Evolutionary conservation across 257 asterid genomes (phyloP).

Genomic region (Penstemon davidsonii): DNA sequence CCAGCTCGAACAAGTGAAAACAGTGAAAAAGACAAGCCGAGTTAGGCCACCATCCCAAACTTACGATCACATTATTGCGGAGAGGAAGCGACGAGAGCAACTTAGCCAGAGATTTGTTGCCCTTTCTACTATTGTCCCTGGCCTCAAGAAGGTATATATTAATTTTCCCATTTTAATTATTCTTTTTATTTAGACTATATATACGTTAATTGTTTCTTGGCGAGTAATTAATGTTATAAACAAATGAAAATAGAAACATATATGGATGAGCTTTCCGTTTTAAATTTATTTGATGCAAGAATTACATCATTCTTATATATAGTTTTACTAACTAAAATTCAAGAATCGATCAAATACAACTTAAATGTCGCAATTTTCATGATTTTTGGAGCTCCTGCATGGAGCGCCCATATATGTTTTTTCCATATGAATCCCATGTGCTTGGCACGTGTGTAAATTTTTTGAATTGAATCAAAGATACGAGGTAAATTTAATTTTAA

Average conservation of each 20-base stretch:
- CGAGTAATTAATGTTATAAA: no score
- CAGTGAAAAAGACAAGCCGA: constrained; percentile 19
- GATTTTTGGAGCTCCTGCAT: background rate
- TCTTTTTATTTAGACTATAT: background rate
- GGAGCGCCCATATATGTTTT: background rate
- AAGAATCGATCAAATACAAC: no score
- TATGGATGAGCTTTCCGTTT: background rate
- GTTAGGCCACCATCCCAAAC: constrained; percentile 33
- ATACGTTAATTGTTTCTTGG: background rate
- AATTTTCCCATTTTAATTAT: background rate
- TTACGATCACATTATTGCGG: constrained; percentile 40
- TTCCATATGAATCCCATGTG: no score
- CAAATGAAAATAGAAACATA: no score
- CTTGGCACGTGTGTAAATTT: no score
- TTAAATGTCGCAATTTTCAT: no score
- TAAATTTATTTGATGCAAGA: no score
- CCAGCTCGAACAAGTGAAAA: constrained; percentile 17
- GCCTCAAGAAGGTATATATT: constrained; percentile 39
- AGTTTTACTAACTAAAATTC: no score
- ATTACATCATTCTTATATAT: no score
- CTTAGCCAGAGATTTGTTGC: constrained; percentile 40
- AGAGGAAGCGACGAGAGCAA: constrained; percentile 43
- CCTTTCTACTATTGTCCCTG: constrained; percentile 42
- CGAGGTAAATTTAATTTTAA: no score
- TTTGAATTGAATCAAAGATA: no score